Conservation (phyloP, 495 filamentous ascomycete species). For the Aspergillus mulundensis region DNA sequence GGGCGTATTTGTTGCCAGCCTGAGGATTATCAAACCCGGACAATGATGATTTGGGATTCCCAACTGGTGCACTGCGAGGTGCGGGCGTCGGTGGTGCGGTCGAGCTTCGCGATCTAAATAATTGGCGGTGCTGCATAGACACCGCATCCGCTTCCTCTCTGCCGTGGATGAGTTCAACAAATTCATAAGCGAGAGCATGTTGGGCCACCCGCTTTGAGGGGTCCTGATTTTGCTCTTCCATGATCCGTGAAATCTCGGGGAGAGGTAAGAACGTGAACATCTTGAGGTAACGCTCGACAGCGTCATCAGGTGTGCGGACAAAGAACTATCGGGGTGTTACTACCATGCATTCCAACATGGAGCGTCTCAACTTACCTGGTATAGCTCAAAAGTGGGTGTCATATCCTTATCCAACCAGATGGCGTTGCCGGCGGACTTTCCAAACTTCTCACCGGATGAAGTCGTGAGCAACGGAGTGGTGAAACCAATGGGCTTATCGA, state of each 20-base stretch:
- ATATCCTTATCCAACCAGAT: constrained; percentile 83
- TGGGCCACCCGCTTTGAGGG: constrained; percentile 73
- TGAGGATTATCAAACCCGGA: constrained; percentile 30
- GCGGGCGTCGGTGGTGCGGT: constrained; percentile 39
- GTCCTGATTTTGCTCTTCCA: constrained; percentile 61
- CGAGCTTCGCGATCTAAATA: constrained; percentile 48
- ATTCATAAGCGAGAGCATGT: constrained; percentile 73
- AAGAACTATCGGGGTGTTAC: constrained; percentile 69
- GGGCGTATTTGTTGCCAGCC: constrained; percentile 39
- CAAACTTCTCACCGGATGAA: constrained; percentile 82
- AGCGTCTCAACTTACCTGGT: constrained; percentile 52
- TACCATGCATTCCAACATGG: constrained; percentile 10
- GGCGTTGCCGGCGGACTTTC: constrained; percentile 92
- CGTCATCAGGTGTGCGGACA: constrained; percentile 72
- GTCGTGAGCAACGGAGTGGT: constrained; percentile 88
- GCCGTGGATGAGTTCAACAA: constrained; percentile 77
- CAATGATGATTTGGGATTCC: constrained; percentile 19
- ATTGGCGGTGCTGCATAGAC: constrained; percentile 52
- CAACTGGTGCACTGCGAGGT: constrained; percentile 24
- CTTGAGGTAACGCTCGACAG: constrained; percentile 75
- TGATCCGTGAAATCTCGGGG: constrained; percentile 55
- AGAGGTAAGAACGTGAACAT: constrained; percentile 87
- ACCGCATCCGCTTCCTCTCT: constrained; percentile 51
- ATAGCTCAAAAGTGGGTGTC: constrained; percentile 81
- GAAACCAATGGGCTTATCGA: constrained; percentile 67